phyloP scores from a whole-genome alignment of 805 yeast species.

The Cyberlindnera maritima region DNA sequence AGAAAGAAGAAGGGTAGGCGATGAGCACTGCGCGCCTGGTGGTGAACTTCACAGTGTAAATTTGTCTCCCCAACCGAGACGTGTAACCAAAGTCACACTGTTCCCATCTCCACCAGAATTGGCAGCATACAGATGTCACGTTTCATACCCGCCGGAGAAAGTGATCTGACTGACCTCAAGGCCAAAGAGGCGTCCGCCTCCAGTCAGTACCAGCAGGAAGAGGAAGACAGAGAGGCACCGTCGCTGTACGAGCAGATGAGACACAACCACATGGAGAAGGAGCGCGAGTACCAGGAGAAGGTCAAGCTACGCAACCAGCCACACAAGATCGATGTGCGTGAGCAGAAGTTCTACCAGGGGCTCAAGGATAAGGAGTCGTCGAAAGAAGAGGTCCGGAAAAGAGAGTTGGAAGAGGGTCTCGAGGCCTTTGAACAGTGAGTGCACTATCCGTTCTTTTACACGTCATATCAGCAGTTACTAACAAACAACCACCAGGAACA shows the following conservation, averaged over 20 bases:
- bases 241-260: slow-evolving; percentile 30
- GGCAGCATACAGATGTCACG: slow-evolving; percentile 24
- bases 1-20: no score
- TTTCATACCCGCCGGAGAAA: slow-evolving; percentile 27
- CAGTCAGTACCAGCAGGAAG: slow-evolving; percentile 17
- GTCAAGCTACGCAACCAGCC: slow-evolving; percentile 23
- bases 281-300: slow-evolving; percentile 24
- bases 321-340: slow-evolving; percentile 20
- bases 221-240: slow-evolving; percentile 22
- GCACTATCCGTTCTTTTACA: neutral
- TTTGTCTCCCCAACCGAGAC: no score
- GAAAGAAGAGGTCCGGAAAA: slow-evolving; percentile 15
- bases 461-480: slow-evolving; percentile 4
- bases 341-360: slow-evolving; percentile 19
- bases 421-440: slow-evolving; percentile 23
- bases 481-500: slow-evolving; percentile 7
- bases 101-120: no score
- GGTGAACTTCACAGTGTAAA: no score
- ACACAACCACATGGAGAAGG: slow-evolving; percentile 25
- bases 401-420: slow-evolving; percentile 22
- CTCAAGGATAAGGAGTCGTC: slow-evolving; percentile 9
- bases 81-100: no score
- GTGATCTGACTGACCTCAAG: slow-evolving; percentile 23
- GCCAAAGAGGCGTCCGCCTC: slow-evolving; percentile 20
- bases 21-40: no score